Base-by-base conservation (phyloP, 148 eudicot species). In the Drosera capensis region DNA sequence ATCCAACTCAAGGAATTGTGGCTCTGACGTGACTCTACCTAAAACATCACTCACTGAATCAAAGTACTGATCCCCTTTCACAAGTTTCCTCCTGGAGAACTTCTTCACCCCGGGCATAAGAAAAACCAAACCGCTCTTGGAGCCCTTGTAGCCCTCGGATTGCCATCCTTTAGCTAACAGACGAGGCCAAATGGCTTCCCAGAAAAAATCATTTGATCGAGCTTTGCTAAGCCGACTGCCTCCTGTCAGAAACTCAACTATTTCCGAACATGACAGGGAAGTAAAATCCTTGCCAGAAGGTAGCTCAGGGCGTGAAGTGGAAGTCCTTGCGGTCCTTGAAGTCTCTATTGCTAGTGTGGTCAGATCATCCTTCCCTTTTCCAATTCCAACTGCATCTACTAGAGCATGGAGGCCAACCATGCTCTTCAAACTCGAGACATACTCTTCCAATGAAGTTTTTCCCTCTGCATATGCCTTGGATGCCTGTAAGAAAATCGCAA, bases 171-270 rank as follows among this genome's bases (percentile, higher is more conserved):
- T 64, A 23, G 70, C 74, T 47, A 70, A 23, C 11, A 70, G 52
- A n/a, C 70, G 70, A 8, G 74, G 74, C 70, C 74, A 70, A 8
- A 70, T 63, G 3, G 66, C 70, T 43, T 59, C 63, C 70, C 74
- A 70, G 21, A 70, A 70, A 2, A 70, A 37, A 34, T 64, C 63
- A 14, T 34, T 64, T 34, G 62, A 55, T 16, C 48, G 48, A 23
- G 52, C 49, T 46, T 70, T 64, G 63, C 66, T 70, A 23, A 59
- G 24, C 17, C 62, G 37, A 14, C 37, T 20, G 35, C 31, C 56
- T 41, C 69, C 69, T 8, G 48, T 68, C 12, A 68, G 41, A 46
- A 46, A 62, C 26, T 62, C 40, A 26, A 52, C 34, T 15, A 62
- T 62, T 8, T 57, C 72, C 5, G 7, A 19, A 3, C 28, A 23